Percentiles rank a stretch among this genome's conserved stretches.
phyloP scores from a whole-genome alignment of 768 basidiomycete genomes.

The Suillus discolor region DNA sequence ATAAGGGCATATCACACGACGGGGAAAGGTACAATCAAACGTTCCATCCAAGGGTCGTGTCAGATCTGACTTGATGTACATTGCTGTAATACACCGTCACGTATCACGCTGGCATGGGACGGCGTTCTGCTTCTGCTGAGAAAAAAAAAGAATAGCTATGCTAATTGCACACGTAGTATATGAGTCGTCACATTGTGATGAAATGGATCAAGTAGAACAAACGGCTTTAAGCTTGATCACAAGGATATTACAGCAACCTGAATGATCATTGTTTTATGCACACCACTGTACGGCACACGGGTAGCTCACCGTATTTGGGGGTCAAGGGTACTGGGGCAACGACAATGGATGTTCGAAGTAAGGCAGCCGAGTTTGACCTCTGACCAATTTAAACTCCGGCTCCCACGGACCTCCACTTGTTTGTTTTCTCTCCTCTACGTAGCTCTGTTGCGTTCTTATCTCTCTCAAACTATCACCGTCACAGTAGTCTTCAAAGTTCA shows the following conservation, averaged over 20 bases:
- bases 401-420: conserved; percentile 47
- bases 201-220: not conserved
- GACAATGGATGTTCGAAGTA: not conserved
- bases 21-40: conserved; percentile 2
- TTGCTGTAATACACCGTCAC: no score
- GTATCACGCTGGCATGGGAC: conserved; percentile 3
- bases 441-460: conserved; percentile 30
- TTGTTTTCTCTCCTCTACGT: conserved; percentile 41
- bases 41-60: not conserved
- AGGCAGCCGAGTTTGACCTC: conserved; percentile 10
- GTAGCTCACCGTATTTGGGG: not conserved
- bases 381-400: conserved; percentile 50
- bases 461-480: conserved; percentile 15
- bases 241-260: not conserved
- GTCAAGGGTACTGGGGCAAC: not conserved
- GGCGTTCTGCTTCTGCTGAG: not conserved
- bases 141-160: not conserved
- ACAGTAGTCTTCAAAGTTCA: conserved; percentile 9
- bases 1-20: no score
- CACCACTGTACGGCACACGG: not conserved
- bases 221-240: not conserved
- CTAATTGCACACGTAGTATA: not conserved
- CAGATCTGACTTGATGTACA: not conserved
- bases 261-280: not conserved
- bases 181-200: conserved; percentile 2